Evolutionary conservation across 805 yeast species (phyloP), one percentile per base, ranked within the genome.

Genomic region (Barnettozyma sp.): DNA sequence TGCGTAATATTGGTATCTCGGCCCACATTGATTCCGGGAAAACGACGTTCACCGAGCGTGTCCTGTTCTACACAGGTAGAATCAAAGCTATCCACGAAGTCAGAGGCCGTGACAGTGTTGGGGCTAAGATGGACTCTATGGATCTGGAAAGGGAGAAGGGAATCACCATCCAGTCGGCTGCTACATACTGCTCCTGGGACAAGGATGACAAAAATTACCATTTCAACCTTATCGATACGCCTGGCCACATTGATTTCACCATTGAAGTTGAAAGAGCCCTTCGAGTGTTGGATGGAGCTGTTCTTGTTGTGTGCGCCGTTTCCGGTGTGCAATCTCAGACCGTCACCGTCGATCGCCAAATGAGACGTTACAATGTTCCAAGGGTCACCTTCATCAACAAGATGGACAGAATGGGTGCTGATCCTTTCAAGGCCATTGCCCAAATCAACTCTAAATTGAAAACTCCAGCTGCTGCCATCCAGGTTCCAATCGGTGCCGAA

Each of bases 71-170:
- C 59, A 92, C 98, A 3, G 98, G 98, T 41, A 76, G 98, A 57
- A 92, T 92, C 60, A 85, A 88, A 56, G 94, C 95, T 20, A 90
- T 88, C 53, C 97, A 88, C 56, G 97, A 88, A 62, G 97, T 84
- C 30, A 73, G 98, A 59, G 98, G 98, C 32, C 77, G 92, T 54
- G 98, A 92, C 59, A 80, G 87, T 48, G 97, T 92, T 40, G 99
- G 99, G 42, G 99, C 99, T 38, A 92, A 88, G 66, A 92, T 92
- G 99, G 98, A 92, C 62, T 90, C 88, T 42, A 92, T 92, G 98
- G 98, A 92, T 51, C 71, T 92, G 48, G 98, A 92, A 65, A 78
- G 98, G 59, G 98, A 92, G 62, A 92, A 92, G 59, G 98, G 98
- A 62, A 92, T 92, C 55, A 92, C 98, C 34, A 92, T 92, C 58